phyloP scores from a whole-genome alignment of 768 basidiomycete species.

The Aureoboletus auriporus region DNA sequence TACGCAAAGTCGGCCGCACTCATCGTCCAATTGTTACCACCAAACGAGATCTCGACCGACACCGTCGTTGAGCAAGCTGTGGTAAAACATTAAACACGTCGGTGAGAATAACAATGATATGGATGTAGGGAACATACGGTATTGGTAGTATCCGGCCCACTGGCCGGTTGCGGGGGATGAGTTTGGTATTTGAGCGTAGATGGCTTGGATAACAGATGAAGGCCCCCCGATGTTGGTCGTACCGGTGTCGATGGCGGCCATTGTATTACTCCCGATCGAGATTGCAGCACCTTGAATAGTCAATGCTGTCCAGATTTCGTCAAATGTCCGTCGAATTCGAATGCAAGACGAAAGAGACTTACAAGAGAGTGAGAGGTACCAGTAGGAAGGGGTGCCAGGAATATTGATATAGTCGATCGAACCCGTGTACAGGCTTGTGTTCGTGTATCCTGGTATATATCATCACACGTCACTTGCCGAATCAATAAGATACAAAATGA shows the following conservation, averaged over 20 bases:
- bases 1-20: conserved; percentile 45
- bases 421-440: conserved; percentile 48
- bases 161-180: conserved; percentile 33
- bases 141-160: conserved; percentile 47
- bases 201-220: conserved; percentile 28
- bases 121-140: conserved; percentile 25
- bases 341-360: conserved; percentile 1
- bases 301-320: conserved; percentile 23
- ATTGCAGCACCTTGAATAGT: conserved; percentile 34
- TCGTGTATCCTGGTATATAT: conserved; percentile 35
- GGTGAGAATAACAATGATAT: no score
- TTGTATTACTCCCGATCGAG: conserved; percentile 15
- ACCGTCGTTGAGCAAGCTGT: conserved; percentile 36
- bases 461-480: not conserved
- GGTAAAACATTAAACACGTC: not conserved
- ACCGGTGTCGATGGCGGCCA: conserved; percentile 57
- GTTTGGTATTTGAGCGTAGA: conserved; percentile 46
- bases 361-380: conserved; percentile 43
- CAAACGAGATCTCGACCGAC: conserved; percentile 41
- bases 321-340: not conserved
- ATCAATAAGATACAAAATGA: no score
- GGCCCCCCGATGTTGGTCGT: conserved; percentile 60
- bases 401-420: conserved; percentile 49
- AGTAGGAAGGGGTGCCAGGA: conserved; percentile 40
- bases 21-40: conserved; percentile 45